A percentile compares a stretch with the other conserved stretches of the same genome.
These are phyloP conservation scores for Cladosporium sp. DNA, from an alignment of 2,329 filamentous ascomycete species.

Conservation along the genomic window DNA sequence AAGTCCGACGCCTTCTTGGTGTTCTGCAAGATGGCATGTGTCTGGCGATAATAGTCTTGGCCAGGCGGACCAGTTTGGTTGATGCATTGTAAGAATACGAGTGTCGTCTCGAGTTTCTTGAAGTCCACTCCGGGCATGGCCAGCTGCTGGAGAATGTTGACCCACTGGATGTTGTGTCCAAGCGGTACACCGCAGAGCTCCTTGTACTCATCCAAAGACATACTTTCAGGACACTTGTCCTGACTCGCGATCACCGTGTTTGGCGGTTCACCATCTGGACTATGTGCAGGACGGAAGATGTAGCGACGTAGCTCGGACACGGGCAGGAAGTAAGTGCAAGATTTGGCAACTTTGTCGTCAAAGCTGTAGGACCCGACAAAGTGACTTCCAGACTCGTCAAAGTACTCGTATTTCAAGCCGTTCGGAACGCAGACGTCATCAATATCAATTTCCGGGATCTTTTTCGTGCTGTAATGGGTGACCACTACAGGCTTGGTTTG, in stretches of 20 bases:
- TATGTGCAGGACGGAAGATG: constrained; percentile 24
- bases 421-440: constrained; percentile 49
- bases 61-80: constrained; percentile 57
- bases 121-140: constrained; percentile 61
- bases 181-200: constrained; percentile 52
- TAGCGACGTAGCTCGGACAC: constrained; percentile 38
- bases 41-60: constrained; percentile 41
- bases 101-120: constrained; percentile 52
- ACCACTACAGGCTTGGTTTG: constrained; percentile 47
- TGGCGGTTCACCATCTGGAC: constrained; percentile 22
- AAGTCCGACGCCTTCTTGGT: not conserved
- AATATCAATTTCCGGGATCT: constrained; percentile 43
- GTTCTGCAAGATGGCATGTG: constrained; percentile 55
- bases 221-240: constrained; percentile 46
- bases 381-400: constrained; percentile 38
- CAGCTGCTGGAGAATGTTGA: constrained; percentile 51
- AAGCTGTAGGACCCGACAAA: constrained; percentile 17
- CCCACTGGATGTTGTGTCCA: constrained; percentile 51
- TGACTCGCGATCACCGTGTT: constrained; percentile 48
- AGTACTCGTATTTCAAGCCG: constrained; percentile 51
- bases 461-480: constrained; percentile 50
- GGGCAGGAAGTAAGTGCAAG: constrained; percentile 43
- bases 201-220: constrained; percentile 55
- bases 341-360: constrained; percentile 19
- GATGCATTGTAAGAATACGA: constrained; percentile 54